These are phyloP conservation scores for Macroventuria anomochaeta DNA, from an alignment of 2,329 filamentous ascomycete genomes.

Conservation along the genomic window DNA sequence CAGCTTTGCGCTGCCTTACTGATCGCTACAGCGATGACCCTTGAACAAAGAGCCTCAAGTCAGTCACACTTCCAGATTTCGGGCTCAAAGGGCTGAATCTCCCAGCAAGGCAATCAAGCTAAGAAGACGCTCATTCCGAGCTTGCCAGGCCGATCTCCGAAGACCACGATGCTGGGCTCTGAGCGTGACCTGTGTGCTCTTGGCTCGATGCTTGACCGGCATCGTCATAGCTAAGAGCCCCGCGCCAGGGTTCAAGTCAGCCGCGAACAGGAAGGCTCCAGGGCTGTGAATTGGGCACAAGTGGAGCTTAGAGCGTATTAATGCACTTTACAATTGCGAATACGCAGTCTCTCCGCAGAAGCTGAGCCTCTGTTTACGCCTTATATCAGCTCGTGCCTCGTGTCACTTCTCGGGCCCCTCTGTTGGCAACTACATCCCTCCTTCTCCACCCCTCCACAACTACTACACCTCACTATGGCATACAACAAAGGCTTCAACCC, in stretches of 20 bases:
- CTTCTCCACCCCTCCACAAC: neutral
- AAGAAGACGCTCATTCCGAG: slow-evolving; percentile 2
- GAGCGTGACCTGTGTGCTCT: slow-evolving; percentile 8
- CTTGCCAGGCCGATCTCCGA: slow-evolving; percentile 13
- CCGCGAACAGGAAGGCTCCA: slow-evolving; percentile 36
- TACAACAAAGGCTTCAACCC: slow-evolving; percentile 95
- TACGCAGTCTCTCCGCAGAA: slow-evolving; percentile 9
- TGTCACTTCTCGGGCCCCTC: neutral
- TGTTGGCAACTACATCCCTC: slow-evolving; percentile 4
- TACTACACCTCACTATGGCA: slow-evolving; percentile 68
- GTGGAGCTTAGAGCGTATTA: slow-evolving; percentile 12
- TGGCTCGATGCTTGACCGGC: slow-evolving; percentile 6
- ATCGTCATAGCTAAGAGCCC: slow-evolving; percentile 33
- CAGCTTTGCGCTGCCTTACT: slow-evolving; percentile 4
- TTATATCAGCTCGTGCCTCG: slow-evolving; percentile 8
- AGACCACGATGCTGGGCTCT: slow-evolving; percentile 9
- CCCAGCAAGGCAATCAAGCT: neutral
- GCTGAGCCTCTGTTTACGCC: slow-evolving; percentile 12
- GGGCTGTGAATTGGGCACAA: slow-evolving; percentile 38
- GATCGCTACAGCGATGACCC: slow-evolving; percentile 6
- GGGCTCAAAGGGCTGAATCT: slow-evolving; percentile 1
- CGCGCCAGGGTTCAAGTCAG: slow-evolving; percentile 32
- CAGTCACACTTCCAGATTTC: neutral
- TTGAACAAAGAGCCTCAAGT: neutral
- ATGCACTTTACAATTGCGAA: neutral